Evolutionary conservation across 2,329 filamentous ascomycete genomes (phyloP).

Genomic region (Ceratocystis smalleyi): DNA sequence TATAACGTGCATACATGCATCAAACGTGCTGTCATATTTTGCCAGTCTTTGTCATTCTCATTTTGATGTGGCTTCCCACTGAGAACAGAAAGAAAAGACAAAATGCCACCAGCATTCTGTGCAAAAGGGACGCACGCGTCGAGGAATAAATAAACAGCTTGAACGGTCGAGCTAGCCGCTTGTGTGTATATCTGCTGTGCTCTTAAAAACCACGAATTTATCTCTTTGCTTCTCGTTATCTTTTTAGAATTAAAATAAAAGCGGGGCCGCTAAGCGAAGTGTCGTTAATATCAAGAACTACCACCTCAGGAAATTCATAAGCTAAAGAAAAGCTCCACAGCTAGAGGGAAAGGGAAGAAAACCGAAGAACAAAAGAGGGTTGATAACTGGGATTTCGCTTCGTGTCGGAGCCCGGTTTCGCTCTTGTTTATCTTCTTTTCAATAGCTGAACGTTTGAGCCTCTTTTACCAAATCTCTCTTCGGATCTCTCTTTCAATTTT

Average conservation of each 20-base stretch:
- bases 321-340: too few species aligned
- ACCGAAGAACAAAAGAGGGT: too few species aligned
- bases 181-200: not conserved
- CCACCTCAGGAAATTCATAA: not conserved
- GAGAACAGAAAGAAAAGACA: not conserved
- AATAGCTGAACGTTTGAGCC: not conserved
- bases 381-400: too few species aligned
- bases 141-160: too few species aligned
- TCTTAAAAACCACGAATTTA: not conserved
- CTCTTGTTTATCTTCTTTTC: not conserved
- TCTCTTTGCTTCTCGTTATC: not conserved
- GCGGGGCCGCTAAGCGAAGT: not conserved
- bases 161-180: not conserved
- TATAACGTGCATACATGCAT: too few species aligned
- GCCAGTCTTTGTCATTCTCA: not conserved
- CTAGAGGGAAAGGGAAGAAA: too few species aligned
- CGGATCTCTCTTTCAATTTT: too few species aligned
- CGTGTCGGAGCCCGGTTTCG: not conserved
- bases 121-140: not conserved
- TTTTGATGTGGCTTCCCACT: not conserved
- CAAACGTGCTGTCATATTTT: too few species aligned
- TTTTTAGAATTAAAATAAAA: not conserved
- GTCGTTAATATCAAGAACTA: not conserved
- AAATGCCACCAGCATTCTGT: not conserved
- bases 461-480: too few species aligned